Percentiles rank a stretch among this genome's conserved stretches.
Evolutionary conservation across 2,329 filamentous ascomycete genomes (phyloP).

Genomic region (Aspergillus brunneoviolaceus): DNA sequence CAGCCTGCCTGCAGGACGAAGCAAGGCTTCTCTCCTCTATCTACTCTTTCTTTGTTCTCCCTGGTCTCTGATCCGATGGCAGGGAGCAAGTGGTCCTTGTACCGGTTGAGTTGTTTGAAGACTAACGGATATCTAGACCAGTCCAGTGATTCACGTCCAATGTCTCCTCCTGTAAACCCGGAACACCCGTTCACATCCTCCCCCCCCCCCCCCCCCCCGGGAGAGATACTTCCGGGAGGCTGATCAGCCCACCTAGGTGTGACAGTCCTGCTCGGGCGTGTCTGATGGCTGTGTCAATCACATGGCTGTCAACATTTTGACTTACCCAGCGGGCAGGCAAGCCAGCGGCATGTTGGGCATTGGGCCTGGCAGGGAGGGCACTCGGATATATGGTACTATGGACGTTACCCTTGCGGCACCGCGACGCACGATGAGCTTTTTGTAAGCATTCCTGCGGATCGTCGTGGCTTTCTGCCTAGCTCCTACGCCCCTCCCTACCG

Average conservation of each 20-base stretch:
- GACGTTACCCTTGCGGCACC: background rate
- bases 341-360: background rate
- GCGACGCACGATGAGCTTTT: background rate
- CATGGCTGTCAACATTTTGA: constrained; percentile 1
- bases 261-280: background rate
- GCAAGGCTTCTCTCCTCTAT: background rate
- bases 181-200: background rate
- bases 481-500: background rate
- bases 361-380: background rate
- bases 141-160: background rate
- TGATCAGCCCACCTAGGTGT: background rate
- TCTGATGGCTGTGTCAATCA: constrained; percentile 5
- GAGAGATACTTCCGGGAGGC: background rate
- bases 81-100: background rate
- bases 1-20: background rate
- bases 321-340: background rate
- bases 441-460: background rate
- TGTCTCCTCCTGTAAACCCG: background rate
- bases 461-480: background rate
- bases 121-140: background rate
- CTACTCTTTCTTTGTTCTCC: background rate
- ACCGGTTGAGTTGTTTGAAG: background rate
- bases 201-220: background rate
- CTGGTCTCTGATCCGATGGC: background rate
- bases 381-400: background rate